phyloP scores from a whole-genome alignment of 306 rosid genomes.

The Hippophae gyantsensis region DNA sequence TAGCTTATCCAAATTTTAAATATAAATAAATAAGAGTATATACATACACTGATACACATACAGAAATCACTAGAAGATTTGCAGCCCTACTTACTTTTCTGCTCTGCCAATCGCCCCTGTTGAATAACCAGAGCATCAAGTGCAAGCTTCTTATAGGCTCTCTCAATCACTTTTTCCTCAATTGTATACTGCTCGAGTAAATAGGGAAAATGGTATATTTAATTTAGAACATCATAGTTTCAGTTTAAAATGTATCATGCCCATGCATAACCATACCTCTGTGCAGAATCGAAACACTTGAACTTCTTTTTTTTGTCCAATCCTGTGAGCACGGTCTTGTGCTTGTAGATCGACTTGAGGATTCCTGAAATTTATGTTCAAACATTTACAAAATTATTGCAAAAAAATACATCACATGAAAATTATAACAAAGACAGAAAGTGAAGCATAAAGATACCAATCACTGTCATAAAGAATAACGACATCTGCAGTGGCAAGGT shows the following conservation, averaged over 20 bases:
- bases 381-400: constrained; percentile 9
- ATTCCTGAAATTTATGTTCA: constrained; percentile 45
- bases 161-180: constrained; percentile 96
- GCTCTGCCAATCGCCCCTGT: constrained; percentile 97
- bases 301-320: constrained; percentile 99
- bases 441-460: constrained; percentile 41
- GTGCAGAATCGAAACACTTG: constrained; percentile 98
- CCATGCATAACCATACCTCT: constrained; percentile 43
- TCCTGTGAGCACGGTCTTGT: constrained; percentile 99
- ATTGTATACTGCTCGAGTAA: constrained; percentile 61
- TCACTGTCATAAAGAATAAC: constrained; percentile 97
- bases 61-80: not conserved
- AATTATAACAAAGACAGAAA: constrained; percentile 3
- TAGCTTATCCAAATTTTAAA: too few relatives aligned
- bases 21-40: constrained; percentile 8
- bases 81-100: constrained; percentile 49
- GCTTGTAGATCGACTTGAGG: constrained; percentile 99
- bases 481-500: constrained; percentile 99
- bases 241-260: not conserved
- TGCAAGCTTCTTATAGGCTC: constrained; percentile 99
- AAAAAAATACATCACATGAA: not conserved
- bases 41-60: not conserved
- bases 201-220: not conserved
- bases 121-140: constrained; percentile 99
- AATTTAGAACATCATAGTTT: constrained; percentile 1